These are phyloP conservation scores for Tricholoma terreum DNA, from an alignment of 768 basidiomycete genomes.

Conservation along the genomic window DNA sequence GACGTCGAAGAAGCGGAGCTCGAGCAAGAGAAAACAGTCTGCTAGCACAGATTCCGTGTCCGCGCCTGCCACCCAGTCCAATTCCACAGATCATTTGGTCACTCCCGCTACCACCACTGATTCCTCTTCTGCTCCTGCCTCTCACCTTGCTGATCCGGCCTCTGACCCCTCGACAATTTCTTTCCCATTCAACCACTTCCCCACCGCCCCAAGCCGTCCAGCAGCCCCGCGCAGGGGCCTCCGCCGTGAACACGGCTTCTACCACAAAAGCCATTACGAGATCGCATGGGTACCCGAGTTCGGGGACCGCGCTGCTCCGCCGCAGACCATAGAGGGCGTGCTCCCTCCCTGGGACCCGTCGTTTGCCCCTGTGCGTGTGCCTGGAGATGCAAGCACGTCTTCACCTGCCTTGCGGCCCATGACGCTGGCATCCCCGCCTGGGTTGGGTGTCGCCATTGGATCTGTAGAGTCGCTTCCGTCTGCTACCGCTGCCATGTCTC, in stretches of 20 bases:
- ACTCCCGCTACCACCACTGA: background rate
- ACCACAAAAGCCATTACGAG: conserved; percentile 12
- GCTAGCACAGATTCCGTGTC: background rate
- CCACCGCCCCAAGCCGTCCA: background rate
- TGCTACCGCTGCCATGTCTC: background rate
- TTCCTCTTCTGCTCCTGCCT: background rate
- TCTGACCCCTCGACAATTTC: background rate
- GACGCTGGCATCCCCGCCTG: background rate
- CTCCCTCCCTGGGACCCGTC: conserved; percentile 2
- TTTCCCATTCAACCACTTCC: conserved; percentile 11
- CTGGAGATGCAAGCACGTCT: background rate
- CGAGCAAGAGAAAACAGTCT: background rate
- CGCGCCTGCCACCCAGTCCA: background rate
- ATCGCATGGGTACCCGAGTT: conserved; percentile 13
- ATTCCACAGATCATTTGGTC: no score
- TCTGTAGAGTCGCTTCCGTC: background rate
- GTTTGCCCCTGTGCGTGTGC: background rate
- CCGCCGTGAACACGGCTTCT: conserved; percentile 14
- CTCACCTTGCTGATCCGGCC: background rate
- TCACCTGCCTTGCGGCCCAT: background rate
- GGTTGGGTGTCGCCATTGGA: background rate
- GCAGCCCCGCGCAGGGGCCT: conserved; percentile 3
- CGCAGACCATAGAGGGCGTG: conserved; percentile 6
- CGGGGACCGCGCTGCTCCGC: conserved; percentile 7
- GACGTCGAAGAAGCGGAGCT: background rate